These are phyloP conservation scores for Hericium erinaceus DNA, from an alignment of 768 basidiomycete genomes.

Conservation along the genomic window DNA sequence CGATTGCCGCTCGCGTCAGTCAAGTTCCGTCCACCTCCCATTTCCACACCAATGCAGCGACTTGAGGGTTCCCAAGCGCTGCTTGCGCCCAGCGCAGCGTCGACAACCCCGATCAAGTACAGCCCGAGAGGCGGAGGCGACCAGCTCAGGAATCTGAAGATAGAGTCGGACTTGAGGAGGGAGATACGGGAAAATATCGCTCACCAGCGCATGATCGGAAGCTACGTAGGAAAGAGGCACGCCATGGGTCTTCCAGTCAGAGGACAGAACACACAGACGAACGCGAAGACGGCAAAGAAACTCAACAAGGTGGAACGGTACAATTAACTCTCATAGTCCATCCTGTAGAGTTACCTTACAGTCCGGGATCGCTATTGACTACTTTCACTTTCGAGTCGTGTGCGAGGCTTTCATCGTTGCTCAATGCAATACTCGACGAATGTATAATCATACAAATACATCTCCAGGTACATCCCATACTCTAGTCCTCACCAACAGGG, in stretches of 20 bases:
- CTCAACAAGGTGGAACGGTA: constrained; percentile 78
- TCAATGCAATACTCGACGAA: too few relatives aligned
- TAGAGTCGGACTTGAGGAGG: constrained; percentile 81
- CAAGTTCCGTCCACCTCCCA: constrained; percentile 57
- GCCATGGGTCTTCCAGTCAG: constrained; percentile 90
- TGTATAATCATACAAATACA: not conserved
- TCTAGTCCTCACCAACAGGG: constrained; percentile 82
- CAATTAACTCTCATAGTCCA: not conserved
- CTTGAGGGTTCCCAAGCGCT: constrained; percentile 22
- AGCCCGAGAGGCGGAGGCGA: constrained; percentile 31
- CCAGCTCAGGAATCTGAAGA: constrained; percentile 62
- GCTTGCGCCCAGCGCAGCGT: constrained; percentile 13
- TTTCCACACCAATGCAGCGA: constrained; percentile 38
- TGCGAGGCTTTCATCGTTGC: too few relatives aligned
- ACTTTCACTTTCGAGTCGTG: too few relatives aligned
- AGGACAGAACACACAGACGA: constrained; percentile 87
- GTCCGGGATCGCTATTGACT: too few relatives aligned
- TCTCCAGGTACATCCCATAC: not conserved
- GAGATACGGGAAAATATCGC: constrained; percentile 85
- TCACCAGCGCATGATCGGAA: constrained; percentile 90
- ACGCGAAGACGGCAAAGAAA: constrained; percentile 84
- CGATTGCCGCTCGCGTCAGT: constrained; percentile 52
- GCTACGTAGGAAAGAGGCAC: constrained; percentile 87
- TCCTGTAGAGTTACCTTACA: too few relatives aligned
- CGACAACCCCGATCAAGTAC: constrained; percentile 2